These are phyloP conservation scores for Nakazawaea molendinolei DNA, from an alignment of 805 yeast genomes.

Conservation along the genomic window DNA sequence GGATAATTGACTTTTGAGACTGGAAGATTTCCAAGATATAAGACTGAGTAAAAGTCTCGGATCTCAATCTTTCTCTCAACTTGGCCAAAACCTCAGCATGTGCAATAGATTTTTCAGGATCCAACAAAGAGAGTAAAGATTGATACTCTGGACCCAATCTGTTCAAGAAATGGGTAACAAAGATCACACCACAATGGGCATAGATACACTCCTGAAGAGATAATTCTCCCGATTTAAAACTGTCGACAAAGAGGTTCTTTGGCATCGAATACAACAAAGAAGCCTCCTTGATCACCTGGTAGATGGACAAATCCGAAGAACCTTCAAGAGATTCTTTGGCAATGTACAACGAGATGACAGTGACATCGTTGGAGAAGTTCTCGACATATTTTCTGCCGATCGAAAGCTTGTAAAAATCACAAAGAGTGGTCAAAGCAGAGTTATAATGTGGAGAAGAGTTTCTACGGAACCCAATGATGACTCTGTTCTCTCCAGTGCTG, in stretches of 20 bases:
- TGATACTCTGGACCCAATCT: conserved; percentile 87
- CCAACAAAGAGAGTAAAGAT: conserved; percentile 58
- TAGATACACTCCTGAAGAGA: conserved; percentile 93
- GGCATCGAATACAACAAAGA: conserved; percentile 90
- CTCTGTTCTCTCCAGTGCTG: conserved; percentile 75
- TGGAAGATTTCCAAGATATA: conserved; percentile 74
- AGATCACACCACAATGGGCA: conserved; percentile 89
- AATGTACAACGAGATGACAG: conserved; percentile 82
- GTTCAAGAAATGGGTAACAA: conserved; percentile 91
- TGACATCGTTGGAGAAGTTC: conserved; percentile 83
- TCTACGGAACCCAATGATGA: conserved; percentile 83
- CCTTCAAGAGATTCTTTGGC: conserved; percentile 45
- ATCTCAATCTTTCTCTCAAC: conserved; percentile 82
- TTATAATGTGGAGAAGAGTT: conserved; percentile 81
- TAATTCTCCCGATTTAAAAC: conserved; percentile 67
- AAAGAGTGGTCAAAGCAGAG: conserved; percentile 79
- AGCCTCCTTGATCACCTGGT: conserved; percentile 90
- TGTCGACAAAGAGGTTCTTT: conserved; percentile 67
- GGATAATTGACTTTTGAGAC: conserved; percentile 62
- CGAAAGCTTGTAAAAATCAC: conserved; percentile 79
- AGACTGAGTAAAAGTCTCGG: conserved; percentile 87
- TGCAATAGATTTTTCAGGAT: conserved; percentile 51
- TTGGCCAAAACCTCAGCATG: conserved; percentile 72
- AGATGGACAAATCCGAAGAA: conserved; percentile 65
- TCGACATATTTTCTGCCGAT: conserved; percentile 90